Evolutionary conservation across 1,139 yeast genomes (phyloP).

Genomic region (Magnusiomyces paraingens): DNA sequence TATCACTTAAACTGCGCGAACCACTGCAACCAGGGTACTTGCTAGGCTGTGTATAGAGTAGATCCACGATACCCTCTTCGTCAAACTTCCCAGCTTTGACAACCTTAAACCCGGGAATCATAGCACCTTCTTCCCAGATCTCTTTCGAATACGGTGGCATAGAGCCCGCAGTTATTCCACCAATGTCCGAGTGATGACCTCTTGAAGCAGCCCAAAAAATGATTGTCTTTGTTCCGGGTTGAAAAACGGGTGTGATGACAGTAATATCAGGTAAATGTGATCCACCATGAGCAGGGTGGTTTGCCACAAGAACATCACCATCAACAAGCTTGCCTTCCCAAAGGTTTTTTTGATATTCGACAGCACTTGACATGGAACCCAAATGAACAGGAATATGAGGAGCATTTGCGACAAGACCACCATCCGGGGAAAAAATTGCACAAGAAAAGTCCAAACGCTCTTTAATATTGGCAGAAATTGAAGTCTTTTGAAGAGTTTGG

Average conservation of each 20-base stretch:
- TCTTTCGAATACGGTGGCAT: conserved; percentile 59
- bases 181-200: conserved; percentile 66
- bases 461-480: conserved; percentile 80
- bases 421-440: conserved; percentile 69
- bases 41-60: conserved; percentile 47
- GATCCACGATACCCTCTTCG: conserved; percentile 42
- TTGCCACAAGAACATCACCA: conserved; percentile 72
- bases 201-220: conserved; percentile 59
- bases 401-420: conserved; percentile 78
- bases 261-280: conserved; percentile 78
- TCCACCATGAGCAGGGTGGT: conserved; percentile 78
- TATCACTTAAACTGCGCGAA: conserved; percentile 51
- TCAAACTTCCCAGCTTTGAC: conserved; percentile 53
- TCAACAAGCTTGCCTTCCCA: conserved; percentile 56
- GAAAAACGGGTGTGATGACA: conserved; percentile 73
- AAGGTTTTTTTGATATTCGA: conserved; percentile 53
- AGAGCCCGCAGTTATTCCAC: conserved; percentile 61
- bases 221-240: conserved; percentile 41
- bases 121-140: conserved; percentile 60
- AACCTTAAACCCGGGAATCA: conserved; percentile 49
- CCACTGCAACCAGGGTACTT: conserved; percentile 55
- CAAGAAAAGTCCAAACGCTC: conserved; percentile 81
- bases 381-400: conserved; percentile 85
- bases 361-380: conserved; percentile 86
- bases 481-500: conserved; percentile 66